These are phyloP conservation scores for Trichoderma aggressivum DNA, from an alignment of 2,329 filamentous ascomycete species.

Conservation along the genomic window DNA sequence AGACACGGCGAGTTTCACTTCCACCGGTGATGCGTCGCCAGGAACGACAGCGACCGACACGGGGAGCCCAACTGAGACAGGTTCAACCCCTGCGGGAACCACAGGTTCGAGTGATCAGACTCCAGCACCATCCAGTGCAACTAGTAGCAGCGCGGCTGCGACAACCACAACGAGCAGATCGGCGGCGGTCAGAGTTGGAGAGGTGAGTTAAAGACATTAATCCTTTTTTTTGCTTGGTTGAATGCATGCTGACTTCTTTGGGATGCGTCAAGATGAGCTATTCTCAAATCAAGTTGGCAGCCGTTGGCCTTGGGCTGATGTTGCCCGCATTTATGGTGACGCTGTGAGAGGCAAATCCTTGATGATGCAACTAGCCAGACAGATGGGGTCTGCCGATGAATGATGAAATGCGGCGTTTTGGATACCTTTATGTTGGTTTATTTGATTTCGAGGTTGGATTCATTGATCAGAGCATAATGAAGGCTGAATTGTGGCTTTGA, in stretches of 20 bases:
- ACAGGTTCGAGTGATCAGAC: background rate
- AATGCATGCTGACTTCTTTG: background rate
- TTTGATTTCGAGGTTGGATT: background rate
- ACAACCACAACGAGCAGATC: background rate
- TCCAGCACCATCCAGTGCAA: background rate
- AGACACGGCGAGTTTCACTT: background rate
- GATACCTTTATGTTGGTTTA: background rate
- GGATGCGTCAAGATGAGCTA: background rate
- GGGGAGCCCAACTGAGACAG: background rate
- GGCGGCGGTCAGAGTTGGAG: background rate
- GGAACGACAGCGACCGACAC: background rate
- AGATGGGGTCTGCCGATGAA: background rate
- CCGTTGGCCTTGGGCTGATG: background rate
- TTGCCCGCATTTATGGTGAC: slow-evolving; percentile 2
- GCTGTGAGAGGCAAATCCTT: background rate
- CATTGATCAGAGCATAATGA: background rate
- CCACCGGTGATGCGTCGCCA: background rate
- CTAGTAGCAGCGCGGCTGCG: slow-evolving; percentile 6
- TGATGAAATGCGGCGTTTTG: background rate
- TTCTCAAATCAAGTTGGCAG: background rate
- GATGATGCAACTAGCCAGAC: background rate
- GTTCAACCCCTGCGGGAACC: background rate
- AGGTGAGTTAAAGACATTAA: background rate
- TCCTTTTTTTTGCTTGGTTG: background rate
- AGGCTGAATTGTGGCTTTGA: background rate